These are phyloP conservation scores for Tuber magnatum DNA, from an alignment of 495 filamentous ascomycete genomes.

Conservation along the genomic window DNA sequence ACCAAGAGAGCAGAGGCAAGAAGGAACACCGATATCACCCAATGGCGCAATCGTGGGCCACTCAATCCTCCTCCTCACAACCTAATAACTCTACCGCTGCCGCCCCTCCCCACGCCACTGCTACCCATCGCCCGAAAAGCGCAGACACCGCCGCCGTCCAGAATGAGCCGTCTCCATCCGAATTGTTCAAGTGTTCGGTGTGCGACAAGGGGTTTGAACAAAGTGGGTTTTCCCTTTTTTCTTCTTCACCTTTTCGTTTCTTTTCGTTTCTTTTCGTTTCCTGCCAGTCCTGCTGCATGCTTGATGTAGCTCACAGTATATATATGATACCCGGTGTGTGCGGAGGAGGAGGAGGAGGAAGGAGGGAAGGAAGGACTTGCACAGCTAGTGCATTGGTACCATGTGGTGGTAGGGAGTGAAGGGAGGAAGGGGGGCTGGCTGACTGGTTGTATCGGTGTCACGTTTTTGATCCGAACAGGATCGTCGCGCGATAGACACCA, in stretches of 20 bases:
- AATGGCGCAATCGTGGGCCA: not conserved
- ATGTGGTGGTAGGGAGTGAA: not conserved
- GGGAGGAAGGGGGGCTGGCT: not conserved
- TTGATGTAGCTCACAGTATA: not conserved
- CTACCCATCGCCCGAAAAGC: not conserved
- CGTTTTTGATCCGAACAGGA: conserved; percentile 12
- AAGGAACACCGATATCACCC: not conserved
- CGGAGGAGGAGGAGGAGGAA: not conserved
- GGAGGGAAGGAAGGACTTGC: not conserved
- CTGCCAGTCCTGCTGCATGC: conserved; percentile 2
- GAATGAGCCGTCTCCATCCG: not conserved
- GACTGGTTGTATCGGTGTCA: not conserved
- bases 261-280: not conserved
- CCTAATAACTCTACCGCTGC: not conserved
- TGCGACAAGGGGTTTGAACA: conserved; percentile 32
- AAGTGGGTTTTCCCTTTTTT: conserved; percentile 17
- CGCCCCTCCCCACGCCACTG: not conserved
- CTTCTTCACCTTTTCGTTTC: conserved; percentile 3
- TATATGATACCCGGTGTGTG: not conserved
- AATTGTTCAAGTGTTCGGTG: conserved; percentile 25
- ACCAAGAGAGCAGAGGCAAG: not conserved
- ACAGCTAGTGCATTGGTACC: not conserved
- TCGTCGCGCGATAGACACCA: conserved; percentile 38
- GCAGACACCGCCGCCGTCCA: not conserved
- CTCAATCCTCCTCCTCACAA: not conserved